These are phyloP conservation scores for Clarireedia paspali DNA, from an alignment of 2,329 filamentous ascomycete genomes.

Conservation along the genomic window DNA sequence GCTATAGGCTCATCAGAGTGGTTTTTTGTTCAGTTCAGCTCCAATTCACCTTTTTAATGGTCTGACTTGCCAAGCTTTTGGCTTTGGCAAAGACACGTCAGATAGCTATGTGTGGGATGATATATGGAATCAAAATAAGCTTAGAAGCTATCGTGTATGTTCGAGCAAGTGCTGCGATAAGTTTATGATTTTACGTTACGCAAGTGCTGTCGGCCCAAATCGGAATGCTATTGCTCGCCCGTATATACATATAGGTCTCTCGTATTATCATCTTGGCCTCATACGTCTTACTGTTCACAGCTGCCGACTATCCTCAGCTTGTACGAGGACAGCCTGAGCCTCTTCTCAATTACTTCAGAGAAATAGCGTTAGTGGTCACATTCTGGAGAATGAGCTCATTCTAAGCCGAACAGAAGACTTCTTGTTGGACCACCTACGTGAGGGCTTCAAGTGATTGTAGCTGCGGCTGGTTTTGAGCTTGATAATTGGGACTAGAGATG, in stretches of 20 bases:
- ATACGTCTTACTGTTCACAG: too few species aligned
- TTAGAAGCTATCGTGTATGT: neutral
- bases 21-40: neutral
- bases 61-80: neutral
- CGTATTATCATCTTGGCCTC: too few species aligned
- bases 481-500: neutral
- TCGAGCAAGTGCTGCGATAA: neutral
- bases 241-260: too few species aligned
- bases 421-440: neutral
- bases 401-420: neutral
- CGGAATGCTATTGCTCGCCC: too few species aligned
- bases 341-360: neutral
- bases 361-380: neutral
- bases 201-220: neutral
- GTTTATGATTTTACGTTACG: neutral
- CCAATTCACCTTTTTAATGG: neutral
- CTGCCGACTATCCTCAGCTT: neutral
- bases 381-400: neutral
- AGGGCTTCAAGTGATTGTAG: neutral
- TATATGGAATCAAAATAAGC: neutral
- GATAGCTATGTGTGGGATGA: neutral
- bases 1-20: neutral
- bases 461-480: neutral
- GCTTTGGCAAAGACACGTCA: neutral
- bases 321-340: neutral